A percentile compares a stretch with the other conserved stretches of the same genome.
phyloP scores from a whole-genome alignment of 345 rosid species.

The Clausena lansium region DNA sequence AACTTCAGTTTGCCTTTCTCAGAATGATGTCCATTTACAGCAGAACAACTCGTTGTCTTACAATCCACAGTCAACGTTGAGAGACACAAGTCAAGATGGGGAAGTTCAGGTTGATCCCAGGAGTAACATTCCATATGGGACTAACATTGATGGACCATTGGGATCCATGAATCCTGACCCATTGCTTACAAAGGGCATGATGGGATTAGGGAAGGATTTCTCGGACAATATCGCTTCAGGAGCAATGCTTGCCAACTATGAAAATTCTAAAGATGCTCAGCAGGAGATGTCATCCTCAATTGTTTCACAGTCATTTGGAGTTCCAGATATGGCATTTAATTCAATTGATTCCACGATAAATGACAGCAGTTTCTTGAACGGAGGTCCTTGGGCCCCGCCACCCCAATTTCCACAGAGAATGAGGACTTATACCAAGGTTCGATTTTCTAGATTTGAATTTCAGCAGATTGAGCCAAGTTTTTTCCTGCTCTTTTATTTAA shows the following conservation, averaged over 20 bases:
- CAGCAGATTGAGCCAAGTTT: not conserved
- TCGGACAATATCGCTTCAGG: conserved; percentile 45
- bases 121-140: conserved; percentile 36
- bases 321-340: conserved; percentile 52
- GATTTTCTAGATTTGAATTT: conserved; percentile 7
- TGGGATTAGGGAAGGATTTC: conserved; percentile 47
- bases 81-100: conserved; percentile 51
- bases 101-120: conserved; percentile 50
- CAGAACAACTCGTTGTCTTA: conserved; percentile 42
- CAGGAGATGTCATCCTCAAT: conserved; percentile 62
- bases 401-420: conserved; percentile 49
- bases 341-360: conserved; percentile 54
- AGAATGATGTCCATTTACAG: conserved; percentile 50
- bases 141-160: conserved; percentile 34
- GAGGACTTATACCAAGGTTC: conserved; percentile 70
- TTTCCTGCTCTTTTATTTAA: not conserved
- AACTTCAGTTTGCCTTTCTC: conserved; percentile 60
- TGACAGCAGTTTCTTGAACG: conserved; percentile 43
- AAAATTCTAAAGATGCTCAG: conserved; percentile 50
- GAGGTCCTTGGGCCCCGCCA: conserved; percentile 46
- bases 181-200: conserved; percentile 38
- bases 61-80: conserved; percentile 42
- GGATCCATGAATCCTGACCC: conserved; percentile 40
- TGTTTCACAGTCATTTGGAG: conserved; percentile 67
- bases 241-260: conserved; percentile 40